Percentiles rank a stretch among this genome's conserved stretches.
Conservation (phyloP, 208 protist species). For the Sergeia podlipaevii region DNA sequence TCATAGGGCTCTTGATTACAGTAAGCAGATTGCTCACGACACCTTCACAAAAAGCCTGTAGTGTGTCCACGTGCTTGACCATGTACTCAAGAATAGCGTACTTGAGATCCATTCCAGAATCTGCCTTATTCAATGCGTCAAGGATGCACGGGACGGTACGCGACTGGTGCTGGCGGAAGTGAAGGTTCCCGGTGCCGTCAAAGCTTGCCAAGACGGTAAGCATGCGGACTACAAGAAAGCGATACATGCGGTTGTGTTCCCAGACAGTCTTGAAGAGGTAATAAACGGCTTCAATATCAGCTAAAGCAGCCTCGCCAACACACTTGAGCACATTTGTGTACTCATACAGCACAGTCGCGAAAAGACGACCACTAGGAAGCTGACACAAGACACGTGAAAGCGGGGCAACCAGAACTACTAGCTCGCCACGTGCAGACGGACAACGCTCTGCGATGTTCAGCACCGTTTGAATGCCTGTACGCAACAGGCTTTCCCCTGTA, state of each 20-base stretch:
- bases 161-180: slow-evolving; percentile 33
- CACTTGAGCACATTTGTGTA: slow-evolving; percentile 69
- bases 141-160: slow-evolving; percentile 66
- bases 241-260: slow-evolving; percentile 44
- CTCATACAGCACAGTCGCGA: slow-evolving; percentile 66
- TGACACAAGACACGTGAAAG: slow-evolving; percentile 54
- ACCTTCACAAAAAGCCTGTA: slow-evolving; percentile 56
- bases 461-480: slow-evolving; percentile 64
- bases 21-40: slow-evolving; percentile 62
- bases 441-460: slow-evolving; percentile 71
- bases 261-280: slow-evolving; percentile 65
- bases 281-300: slow-evolving; percentile 42
- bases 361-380: slow-evolving; percentile 34
- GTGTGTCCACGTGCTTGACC: slow-evolving; percentile 46
- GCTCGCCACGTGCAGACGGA: slow-evolving; percentile 56
- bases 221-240: slow-evolving; percentile 76
- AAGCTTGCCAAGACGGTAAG: slow-evolving; percentile 60
- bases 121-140: slow-evolving; percentile 55
- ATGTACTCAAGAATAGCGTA: slow-evolving; percentile 79
- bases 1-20: slow-evolving; percentile 30
- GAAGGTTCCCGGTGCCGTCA: slow-evolving; percentile 34
- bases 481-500: slow-evolving; percentile 53
- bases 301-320: slow-evolving; percentile 39
- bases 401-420: slow-evolving; percentile 49
- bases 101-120: slow-evolving; percentile 45